phyloP scores from a whole-genome alignment of 805 yeast species.

The Schwanniomyces pseudopolymorphus region DNA sequence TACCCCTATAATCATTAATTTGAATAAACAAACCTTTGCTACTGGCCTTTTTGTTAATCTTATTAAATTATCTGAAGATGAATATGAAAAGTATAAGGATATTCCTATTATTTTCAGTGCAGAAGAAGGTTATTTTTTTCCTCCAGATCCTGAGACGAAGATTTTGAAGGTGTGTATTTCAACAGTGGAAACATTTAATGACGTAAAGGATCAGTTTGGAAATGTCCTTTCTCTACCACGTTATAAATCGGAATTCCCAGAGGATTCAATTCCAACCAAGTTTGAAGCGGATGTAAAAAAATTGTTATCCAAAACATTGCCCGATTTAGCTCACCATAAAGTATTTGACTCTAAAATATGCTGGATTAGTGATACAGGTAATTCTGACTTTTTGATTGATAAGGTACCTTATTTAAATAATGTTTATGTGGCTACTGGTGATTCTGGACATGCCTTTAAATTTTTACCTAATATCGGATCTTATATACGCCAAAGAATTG shows the following conservation, averaged over 20 bases:
- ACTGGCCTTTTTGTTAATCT: conserved; percentile 38
- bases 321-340: conserved; percentile 35
- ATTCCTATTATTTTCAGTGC: conserved; percentile 46
- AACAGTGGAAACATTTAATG: conserved; percentile 24
- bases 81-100: conserved; percentile 30
- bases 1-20: conserved; percentile 30
- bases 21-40: conserved; percentile 30
- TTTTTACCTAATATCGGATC: conserved; percentile 34
- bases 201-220: conserved; percentile 10
- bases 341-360: conserved; percentile 15
- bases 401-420: conserved; percentile 26
- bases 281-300: conserved; percentile 22
- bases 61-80: conserved; percentile 32
- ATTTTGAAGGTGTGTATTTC: conserved; percentile 36
- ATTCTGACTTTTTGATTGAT: conserved; percentile 33
- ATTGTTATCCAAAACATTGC: conserved; percentile 32
- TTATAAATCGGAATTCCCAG: conserved; percentile 22
- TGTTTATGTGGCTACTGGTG: conserved; percentile 36
- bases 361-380: conserved; percentile 37
- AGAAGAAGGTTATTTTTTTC: conserved; percentile 46
- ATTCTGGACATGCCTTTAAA: conserved; percentile 40
- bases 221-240: conserved; percentile 32
- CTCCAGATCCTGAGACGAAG: conserved; percentile 41
- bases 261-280: conserved; percentile 32
- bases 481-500: conserved; percentile 8